These are phyloP conservation scores for Durusdinium trenchii DNA, from an alignment of 73 alveolate species.

Conservation along the genomic window DNA sequence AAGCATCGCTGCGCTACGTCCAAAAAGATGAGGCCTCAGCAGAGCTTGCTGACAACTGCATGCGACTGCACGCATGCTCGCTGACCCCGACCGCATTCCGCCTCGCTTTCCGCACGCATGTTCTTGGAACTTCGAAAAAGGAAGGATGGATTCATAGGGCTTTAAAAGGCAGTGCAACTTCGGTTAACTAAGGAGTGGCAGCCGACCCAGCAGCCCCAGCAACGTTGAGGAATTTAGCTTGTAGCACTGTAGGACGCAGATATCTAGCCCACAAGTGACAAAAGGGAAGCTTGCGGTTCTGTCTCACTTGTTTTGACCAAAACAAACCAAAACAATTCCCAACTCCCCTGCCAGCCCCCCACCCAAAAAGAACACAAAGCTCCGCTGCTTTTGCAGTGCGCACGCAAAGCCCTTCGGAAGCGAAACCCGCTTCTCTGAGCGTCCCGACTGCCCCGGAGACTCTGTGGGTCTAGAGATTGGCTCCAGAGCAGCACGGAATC, in stretches of 20 bases:
- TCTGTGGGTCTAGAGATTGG: background rate
- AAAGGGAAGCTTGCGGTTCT: too few species aligned
- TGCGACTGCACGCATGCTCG: background rate
- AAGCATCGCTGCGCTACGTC: conserved; percentile 63
- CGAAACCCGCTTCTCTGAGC: background rate
- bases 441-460: background rate
- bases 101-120: background rate
- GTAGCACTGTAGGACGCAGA: too few species aligned
- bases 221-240: too few species aligned
- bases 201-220: too few species aligned
- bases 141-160: background rate
- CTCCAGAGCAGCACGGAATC: conserved; percentile 62
- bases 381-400: background rate
- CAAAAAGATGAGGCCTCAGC: conserved; percentile 51
- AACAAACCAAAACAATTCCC: background rate
- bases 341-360: background rate
- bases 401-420: background rate
- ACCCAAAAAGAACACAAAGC: background rate
- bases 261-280: too few species aligned
- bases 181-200: too few species aligned
- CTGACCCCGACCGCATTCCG: background rate
- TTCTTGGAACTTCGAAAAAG: background rate
- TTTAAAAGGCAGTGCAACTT: background rate
- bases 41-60: background rate
- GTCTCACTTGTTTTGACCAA: background rate